Evolutionary conservation across 139 green algal species (phyloP).

Genomic region (Eudorina sp.): DNA sequence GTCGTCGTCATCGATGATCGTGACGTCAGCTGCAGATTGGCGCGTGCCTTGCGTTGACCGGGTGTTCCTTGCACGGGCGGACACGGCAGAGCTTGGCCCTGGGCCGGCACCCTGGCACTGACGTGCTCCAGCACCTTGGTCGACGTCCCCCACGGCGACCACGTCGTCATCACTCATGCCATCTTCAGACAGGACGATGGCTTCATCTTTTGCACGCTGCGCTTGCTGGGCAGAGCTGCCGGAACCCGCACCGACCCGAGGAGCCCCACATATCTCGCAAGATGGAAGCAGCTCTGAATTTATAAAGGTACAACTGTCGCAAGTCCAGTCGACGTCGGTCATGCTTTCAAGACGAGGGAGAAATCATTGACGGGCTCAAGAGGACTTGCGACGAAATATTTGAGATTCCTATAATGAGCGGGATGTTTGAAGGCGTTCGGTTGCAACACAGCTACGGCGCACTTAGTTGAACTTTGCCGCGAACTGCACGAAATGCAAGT

Average conservation of each 20-base stretch:
- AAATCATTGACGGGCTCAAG: too few species aligned
- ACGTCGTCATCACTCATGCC: neutral
- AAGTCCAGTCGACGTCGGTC: neutral
- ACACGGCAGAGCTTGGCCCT: neutral
- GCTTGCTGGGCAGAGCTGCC: neutral
- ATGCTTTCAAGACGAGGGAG: too few species aligned
- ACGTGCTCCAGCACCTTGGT: neutral
- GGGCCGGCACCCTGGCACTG: neutral
- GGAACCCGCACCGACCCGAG: neutral
- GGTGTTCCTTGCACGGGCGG: neutral
- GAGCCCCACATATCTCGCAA: constrained; percentile 27
- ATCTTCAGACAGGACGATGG: neutral
- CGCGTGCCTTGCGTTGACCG: neutral
- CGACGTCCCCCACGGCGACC: neutral
- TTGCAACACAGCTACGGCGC: too few species aligned
- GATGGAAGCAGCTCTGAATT: neutral
- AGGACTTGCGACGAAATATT: too few species aligned
- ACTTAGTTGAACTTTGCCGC: too few species aligned
- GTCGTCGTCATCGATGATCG: neutral
- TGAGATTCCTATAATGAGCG: too few species aligned
- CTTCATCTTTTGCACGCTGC: neutral
- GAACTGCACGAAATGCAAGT: too few species aligned
- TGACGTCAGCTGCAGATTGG: neutral
- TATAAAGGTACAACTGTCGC: constrained; percentile 20
- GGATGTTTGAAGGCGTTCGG: too few species aligned